Evolutionary conservation across 164 flowering plant species (phyloP).

Genomic region (Annona squamosa): DNA sequence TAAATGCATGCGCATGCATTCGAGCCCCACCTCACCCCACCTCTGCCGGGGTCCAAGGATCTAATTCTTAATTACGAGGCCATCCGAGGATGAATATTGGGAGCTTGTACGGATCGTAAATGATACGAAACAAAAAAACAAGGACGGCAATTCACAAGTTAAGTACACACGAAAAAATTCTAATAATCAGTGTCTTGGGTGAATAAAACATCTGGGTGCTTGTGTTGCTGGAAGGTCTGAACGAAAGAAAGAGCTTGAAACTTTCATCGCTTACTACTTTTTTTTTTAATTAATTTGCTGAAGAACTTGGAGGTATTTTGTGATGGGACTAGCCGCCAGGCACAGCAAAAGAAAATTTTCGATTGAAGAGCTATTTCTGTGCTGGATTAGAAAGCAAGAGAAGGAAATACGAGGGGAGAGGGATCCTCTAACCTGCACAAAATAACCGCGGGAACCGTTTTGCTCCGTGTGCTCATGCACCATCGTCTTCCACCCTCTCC

Average conservation of each 20-base stretch:
- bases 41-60: not conserved
- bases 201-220: not conserved
- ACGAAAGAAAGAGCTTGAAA: no score
- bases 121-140: not conserved
- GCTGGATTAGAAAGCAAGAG: not conserved
- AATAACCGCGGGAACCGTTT: constrained; percentile 7
- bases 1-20: not conserved
- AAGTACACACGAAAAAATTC: no score
- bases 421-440: constrained; percentile 23
- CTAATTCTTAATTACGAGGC: not conserved
- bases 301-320: not conserved
- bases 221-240: not conserved
- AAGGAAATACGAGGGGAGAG: no score
- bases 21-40: no score
- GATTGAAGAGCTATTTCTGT: not conserved
- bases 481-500: constrained; percentile 19
- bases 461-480: constrained; percentile 21
- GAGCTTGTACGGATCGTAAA: not conserved
- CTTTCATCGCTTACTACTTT: no score
- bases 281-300: not conserved
- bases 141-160: no score
- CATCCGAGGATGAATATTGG: not conserved
- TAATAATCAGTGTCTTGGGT: not conserved
- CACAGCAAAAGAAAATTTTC: not conserved
- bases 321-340: not conserved